These are phyloP conservation scores for Lentinula sp. DNA, from an alignment of 768 basidiomycete species.

Conservation along the genomic window DNA sequence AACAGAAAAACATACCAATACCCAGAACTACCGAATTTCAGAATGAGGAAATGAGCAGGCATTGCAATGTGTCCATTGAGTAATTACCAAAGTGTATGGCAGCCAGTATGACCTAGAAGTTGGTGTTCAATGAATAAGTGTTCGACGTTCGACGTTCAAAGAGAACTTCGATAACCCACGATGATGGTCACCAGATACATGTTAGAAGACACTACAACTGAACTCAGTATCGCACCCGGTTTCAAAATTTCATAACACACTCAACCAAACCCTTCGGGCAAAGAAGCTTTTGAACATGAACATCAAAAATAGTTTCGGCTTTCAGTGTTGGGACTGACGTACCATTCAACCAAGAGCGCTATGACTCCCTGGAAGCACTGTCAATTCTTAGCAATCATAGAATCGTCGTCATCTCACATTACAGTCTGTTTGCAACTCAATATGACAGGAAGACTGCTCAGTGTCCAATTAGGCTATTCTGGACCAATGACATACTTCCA, in stretches of 20 bases:
- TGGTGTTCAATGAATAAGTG: background rate
- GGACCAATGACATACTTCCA: conserved; percentile 26
- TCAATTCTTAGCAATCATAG: background rate
- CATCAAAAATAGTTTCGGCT: background rate
- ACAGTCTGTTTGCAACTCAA: conserved; percentile 46
- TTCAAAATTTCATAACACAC: conserved; percentile 17
- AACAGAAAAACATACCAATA: conserved; percentile 23
- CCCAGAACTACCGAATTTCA: conserved; percentile 27
- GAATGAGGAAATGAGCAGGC: background rate
- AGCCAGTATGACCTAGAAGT: conserved; percentile 28
- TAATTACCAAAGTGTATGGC: conserved; percentile 36
- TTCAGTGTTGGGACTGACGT: conserved; percentile 1
- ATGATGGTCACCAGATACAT: conserved; percentile 32
- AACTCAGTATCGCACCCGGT: background rate
- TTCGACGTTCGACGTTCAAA: background rate
- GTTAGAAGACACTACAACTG: conserved; percentile 36
- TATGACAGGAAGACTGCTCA: conserved; percentile 6
- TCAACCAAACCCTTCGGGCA: conserved; percentile 44
- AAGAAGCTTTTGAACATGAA: conserved; percentile 33
- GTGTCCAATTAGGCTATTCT: background rate
- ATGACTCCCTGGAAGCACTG: conserved; percentile 32
- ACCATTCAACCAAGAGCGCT: conserved; percentile 45
- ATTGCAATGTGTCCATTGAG: background rate
- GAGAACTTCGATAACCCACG: conserved; percentile 20
- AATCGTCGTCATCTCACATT: conserved; percentile 25